Base-by-base conservation (phyloP, 257 asterid species). In the Plectranthus barbatus region DNA sequence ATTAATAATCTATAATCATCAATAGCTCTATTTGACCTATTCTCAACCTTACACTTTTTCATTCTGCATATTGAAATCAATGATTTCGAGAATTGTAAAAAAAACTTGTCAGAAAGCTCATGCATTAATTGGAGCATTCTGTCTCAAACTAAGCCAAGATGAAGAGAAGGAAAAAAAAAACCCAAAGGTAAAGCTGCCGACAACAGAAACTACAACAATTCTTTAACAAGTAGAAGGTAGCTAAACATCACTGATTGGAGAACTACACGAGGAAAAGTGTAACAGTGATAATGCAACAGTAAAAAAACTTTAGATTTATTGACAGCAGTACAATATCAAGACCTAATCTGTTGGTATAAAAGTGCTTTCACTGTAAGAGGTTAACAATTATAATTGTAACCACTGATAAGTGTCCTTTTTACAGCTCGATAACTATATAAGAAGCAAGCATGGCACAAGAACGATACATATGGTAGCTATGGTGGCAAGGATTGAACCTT, bases 401-500 rank as follows among this genome's bases (percentile, higher is more conserved):
- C 49, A 21, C 26, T 6, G 33, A 17, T 12, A 57, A 39, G 23
- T 59, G 42, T 31, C 12, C 26, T 53, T 58, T 49, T 39, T 37
- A 58, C 15, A 66, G 58, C 34, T 48, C 42, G 15, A 51, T 13
- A 36, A 40, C 83, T 76, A 81, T 78, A 92, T 71, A 77, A 92
- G 77, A 46, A 92, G 95, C 77, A 86, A 69, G 78, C 91, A 89
- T 37, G 88, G 95, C 41, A 76, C 79, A 62, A 29, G 80, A 66
- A 82, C 84, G 14, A 77, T 57, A 65, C 85, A 92, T 64, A 85
- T 68, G 70, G 80, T 82, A 62, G 95, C 95, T 74, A 89, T 42
- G 64, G 97, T 80, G 68, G 99, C 87, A 57, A 86, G 15, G 71
- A 89, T 64, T 66, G 99, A 89, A 79, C 93, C 94, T 77, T 81